These are phyloP conservation scores for Penicillium paneum DNA, from an alignment of 2,329 filamentous ascomycete genomes.

Conservation along the genomic window DNA sequence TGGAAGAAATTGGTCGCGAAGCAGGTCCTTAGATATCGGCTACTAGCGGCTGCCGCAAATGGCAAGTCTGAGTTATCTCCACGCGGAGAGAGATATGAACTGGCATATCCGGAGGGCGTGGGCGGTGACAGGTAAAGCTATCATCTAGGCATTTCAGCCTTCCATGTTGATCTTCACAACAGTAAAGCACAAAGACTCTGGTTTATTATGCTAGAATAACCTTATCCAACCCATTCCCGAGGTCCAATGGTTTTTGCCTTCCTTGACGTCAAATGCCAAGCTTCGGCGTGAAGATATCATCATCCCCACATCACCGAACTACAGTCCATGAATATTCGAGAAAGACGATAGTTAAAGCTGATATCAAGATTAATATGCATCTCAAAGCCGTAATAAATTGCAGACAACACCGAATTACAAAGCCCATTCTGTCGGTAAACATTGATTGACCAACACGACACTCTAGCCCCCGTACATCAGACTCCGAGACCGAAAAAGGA, in stretches of 20 bases:
- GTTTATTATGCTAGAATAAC: not conserved
- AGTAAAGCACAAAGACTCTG: no score
- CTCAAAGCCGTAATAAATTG: not conserved
- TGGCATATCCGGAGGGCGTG: not conserved
- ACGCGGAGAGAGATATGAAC: not conserved
- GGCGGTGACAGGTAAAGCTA: no score
- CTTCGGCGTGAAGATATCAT: not conserved
- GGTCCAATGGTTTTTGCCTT: not conserved
- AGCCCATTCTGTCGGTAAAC: not conserved
- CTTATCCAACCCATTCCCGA: not conserved
- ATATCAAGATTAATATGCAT: not conserved
- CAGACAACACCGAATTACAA: not conserved
- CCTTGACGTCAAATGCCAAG: not conserved
- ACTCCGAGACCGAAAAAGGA: not conserved
- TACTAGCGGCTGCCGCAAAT: not conserved
- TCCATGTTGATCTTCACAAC: no score
- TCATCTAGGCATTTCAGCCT: no score
- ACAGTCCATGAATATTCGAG: not conserved
- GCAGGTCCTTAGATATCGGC: not conserved
- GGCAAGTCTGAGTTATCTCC: not conserved
- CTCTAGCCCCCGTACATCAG: not conserved
- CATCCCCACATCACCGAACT: slow-evolving; percentile 1
- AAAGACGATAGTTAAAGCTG: not conserved
- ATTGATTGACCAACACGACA: not conserved
- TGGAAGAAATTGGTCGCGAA: not conserved